phyloP scores from a whole-genome alignment of 2,329 filamentous ascomycete genomes.

The Ceratocystis diversiconidia region DNA sequence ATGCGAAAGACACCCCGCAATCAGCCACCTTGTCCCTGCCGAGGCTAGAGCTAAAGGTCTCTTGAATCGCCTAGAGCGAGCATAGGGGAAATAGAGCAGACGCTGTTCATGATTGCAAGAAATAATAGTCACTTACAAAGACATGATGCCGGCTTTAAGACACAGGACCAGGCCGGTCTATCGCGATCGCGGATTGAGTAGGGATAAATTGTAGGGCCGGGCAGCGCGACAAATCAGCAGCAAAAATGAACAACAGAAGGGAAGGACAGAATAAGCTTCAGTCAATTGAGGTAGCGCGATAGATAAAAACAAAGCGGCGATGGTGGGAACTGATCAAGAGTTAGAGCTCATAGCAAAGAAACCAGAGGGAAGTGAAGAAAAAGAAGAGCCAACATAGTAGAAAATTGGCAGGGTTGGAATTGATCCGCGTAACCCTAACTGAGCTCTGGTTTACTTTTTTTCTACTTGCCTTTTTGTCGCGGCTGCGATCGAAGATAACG shows the following conservation, averaged over 20 bases:
- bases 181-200: conserved; percentile 6
- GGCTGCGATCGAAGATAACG: background rate
- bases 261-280: background rate
- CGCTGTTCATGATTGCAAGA: background rate
- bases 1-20: background rate
- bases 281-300: background rate
- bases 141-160: conserved; percentile 9
- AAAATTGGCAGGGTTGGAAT: background rate
- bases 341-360: too few species aligned
- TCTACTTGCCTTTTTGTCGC: background rate
- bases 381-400: background rate
- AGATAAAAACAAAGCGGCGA: background rate
- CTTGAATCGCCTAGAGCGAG: background rate
- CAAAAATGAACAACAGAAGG: background rate
- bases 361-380: background rate
- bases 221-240: background rate
- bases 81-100: background rate
- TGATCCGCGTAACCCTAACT: background rate
- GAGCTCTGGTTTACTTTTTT: background rate
- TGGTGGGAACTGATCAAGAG: background rate
- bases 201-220: background rate
- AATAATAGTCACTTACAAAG: conserved; percentile 10
- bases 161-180: background rate
- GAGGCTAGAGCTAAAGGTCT: background rate
- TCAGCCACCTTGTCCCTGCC: background rate